These are phyloP conservation scores for Phytophthora tubulina DNA, from an alignment of 352 stramenopile genomes.

Conservation along the genomic window DNA sequence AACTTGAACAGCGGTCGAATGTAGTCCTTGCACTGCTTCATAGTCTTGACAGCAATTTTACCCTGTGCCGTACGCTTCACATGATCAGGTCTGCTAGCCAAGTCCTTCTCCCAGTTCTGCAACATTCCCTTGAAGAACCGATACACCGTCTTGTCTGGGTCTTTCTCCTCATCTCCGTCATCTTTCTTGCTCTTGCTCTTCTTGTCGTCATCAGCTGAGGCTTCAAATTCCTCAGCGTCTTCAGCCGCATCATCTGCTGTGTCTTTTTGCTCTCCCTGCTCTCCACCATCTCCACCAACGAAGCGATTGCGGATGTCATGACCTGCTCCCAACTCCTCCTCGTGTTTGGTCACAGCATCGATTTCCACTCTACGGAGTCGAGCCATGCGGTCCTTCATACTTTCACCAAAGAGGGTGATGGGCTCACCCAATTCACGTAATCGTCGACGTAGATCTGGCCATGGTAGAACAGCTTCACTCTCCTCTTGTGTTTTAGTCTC, in stretches of 20 bases:
- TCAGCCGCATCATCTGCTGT: slow-evolving; percentile 56
- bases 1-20: slow-evolving; percentile 98
- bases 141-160: slow-evolving; percentile 81
- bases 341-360: slow-evolving; percentile 65
- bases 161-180: slow-evolving; percentile 56
- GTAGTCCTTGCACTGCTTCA: slow-evolving; percentile 99
- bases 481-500: slow-evolving; percentile 21
- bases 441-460: slow-evolving; percentile 79
- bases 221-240: slow-evolving; percentile 44
- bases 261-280: slow-evolving; percentile 49
- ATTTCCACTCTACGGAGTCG: slow-evolving; percentile 78
- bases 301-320: slow-evolving; percentile 88
- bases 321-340: slow-evolving; percentile 76
- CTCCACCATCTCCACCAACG: slow-evolving; percentile 49
- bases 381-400: slow-evolving; percentile 59
- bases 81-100: slow-evolving; percentile 86
- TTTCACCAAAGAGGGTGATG: slow-evolving; percentile 92
- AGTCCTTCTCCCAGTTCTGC: slow-evolving; percentile 94
- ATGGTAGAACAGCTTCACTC: slow-evolving; percentile 56
- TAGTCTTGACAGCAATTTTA: slow-evolving; percentile 96
- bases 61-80: slow-evolving; percentile 92
- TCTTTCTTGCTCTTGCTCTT: slow-evolving; percentile 25
- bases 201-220: not conserved
- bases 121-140: slow-evolving; percentile 96
- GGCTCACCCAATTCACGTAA: slow-evolving; percentile 85